Conservation (phyloP, 2,329 filamentous ascomycete species). For the Lithohypha guttulata region DNA sequence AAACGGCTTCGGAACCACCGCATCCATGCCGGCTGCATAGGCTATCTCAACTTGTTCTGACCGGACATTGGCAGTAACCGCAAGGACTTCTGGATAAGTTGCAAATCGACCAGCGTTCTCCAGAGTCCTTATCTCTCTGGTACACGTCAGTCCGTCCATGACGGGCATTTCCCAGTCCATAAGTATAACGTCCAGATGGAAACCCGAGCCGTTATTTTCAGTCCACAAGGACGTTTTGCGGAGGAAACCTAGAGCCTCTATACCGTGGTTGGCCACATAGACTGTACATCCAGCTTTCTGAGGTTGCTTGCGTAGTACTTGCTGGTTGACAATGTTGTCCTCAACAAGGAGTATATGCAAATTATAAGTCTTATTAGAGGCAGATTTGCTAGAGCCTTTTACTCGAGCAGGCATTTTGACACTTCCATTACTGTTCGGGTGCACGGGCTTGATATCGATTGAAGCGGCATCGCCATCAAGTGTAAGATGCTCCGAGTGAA, state of each 20-base stretch:
- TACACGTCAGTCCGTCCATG: conserved; percentile 68
- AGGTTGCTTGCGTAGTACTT: conserved; percentile 29
- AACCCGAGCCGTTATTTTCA: background rate
- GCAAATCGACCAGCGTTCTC: conserved; percentile 41
- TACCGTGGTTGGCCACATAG: conserved; percentile 28
- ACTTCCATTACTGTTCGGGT: too few relatives aligned
- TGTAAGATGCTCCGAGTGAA: background rate
- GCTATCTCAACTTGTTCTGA: conserved; percentile 61
- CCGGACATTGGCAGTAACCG: conserved; percentile 59
- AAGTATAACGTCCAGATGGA: conserved; percentile 49
- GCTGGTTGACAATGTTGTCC: conserved; percentile 34
- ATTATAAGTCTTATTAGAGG: too few relatives aligned
- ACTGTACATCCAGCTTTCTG: conserved; percentile 27
- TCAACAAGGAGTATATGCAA: conserved; percentile 30
- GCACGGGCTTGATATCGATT: too few relatives aligned
- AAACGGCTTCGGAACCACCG: conserved; percentile 7
- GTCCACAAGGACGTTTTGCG: conserved; percentile 14
- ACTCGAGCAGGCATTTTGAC: background rate
- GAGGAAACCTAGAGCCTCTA: conserved; percentile 34
- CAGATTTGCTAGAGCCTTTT: conserved; percentile 10
- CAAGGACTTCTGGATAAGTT: conserved; percentile 21
- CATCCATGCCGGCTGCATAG: conserved; percentile 53
- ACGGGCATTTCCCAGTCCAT: conserved; percentile 77
- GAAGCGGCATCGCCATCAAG: background rate
- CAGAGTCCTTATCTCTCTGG: conserved; percentile 55